Base-by-base conservation (phyloP, 2,329 filamentous ascomycete genomes). In the Phialophora macrospora region DNA sequence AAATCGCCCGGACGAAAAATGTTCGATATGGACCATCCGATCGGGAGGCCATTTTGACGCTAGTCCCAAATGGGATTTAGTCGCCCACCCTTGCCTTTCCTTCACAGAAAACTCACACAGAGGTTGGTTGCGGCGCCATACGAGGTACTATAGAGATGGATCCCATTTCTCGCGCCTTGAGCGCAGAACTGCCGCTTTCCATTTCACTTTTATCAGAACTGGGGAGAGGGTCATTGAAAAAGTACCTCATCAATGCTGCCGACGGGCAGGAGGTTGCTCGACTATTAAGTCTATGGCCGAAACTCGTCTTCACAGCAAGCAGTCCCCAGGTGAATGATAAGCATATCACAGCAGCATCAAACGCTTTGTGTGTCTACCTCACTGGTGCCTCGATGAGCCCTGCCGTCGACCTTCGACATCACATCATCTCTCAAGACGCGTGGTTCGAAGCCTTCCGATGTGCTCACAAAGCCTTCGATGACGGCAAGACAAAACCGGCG, bases 341-440 rank as follows among this genome's bases (percentile, higher is more conserved):
- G 46, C 81, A 83, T 73, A 77, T 76, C 17, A 75, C 77, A 26
- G 76, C 77, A 6, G 76, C 77, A 44, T 80, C 79, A 67, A 82
- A 81, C 75, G 77, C 80, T 6, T 60, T 81, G 30, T 79, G 78
- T 63, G 77, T 77, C 22, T 81, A 80, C 60, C 69, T 83, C 24
- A 76, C 80, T 67, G 74, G 76, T 12, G 75, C 77, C 9, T 63
- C 71, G 17, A 68, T 70, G 12, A 79, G 80, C 12, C 59, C 72
- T 32, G 71, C 72, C 62, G 64, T 73, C 12, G 65, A 69, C 7
- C 75, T 80, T 2, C 74, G 72, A 51, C 59, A 73, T 26, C 70
- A 82, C 62, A 74, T 72, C 28, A 68, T 75, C 2, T 78, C 76
- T 3, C 56, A 74, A 6, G 70, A 74, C 17, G 75, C 72, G 30